These are phyloP conservation scores for Paramecium sonneborni DNA, from an alignment of 73 alveolate genomes.

Conservation along the genomic window DNA sequence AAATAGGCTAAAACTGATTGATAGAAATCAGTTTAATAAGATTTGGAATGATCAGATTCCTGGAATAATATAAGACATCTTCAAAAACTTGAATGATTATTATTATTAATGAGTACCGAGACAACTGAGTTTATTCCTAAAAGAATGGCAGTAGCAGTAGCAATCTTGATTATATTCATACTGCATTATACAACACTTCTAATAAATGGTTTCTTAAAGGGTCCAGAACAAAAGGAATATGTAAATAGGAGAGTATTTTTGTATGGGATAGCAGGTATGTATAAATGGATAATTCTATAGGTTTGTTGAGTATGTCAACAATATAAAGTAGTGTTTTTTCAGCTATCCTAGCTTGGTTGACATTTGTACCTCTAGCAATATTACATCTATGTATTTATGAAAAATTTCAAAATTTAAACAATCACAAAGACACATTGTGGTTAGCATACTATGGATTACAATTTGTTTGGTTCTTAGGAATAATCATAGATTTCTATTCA, in stretches of 20 bases:
- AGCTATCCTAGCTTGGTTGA: constrained; percentile 11
- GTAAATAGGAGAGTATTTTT: not conserved
- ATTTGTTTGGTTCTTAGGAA: constrained; percentile 49
- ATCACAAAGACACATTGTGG: constrained; percentile 21
- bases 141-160: constrained; percentile 43
- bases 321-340: not conserved
- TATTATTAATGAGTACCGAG: not conserved
- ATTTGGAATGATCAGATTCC: not conserved
- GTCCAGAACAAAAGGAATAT: not conserved
- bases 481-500: constrained; percentile 1
- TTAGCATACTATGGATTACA: not conserved
- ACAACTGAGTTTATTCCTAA: not conserved
- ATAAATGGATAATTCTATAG: not conserved
- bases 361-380: not conserved
- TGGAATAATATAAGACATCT: not conserved
- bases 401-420: not conserved
- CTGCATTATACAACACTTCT: not conserved
- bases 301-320: not conserved
- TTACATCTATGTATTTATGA: not conserved
- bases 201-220: not conserved
- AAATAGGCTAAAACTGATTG: not conserved
- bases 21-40: not conserved
- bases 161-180: not conserved
- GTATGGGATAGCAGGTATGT: not conserved
- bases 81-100: not conserved